Base-by-base conservation (phyloP, 352 stramenopile genomes). In the Globisporangium solare region DNA sequence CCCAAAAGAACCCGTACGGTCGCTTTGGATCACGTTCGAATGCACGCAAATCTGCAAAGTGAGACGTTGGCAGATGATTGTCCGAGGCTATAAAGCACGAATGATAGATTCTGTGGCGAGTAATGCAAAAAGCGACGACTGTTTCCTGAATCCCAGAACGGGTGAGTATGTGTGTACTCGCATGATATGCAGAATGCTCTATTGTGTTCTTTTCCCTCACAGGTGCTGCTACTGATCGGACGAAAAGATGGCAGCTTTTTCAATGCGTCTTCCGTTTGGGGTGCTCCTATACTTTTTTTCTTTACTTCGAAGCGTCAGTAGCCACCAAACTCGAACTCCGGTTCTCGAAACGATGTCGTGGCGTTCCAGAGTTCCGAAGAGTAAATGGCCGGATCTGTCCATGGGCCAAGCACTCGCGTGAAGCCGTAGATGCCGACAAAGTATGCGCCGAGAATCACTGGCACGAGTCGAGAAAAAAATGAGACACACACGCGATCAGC, bases 381-480 rank as follows among this genome's bases (percentile, higher is more conserved):
- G 66, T 94, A 94, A 52, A 93, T 83, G 56, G 78, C 74, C 47
- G 84, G 81, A 49, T 89, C 76, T 47, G 84, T 93, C 56, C 89
- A 56, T 37, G 86, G 82, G 67, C 91, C 83, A 24, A 96, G 61
- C 17, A 89, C 49, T 18, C 75, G 60, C 15, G 77, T 86, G 60
- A 96, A 96, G 15, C 66, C 54, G 61, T 90, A 89, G 50, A 94
- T 93, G 49, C 86, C 86, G 18, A 88, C 65, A n/a, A 93, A 76
- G 70, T 96, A 94, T 31, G 68, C 68, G 12, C 66, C 79, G 21
- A 96, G 68, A 45, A 96, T 84, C 27, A 86, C 84, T 92, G 60
- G 41, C 20, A 27, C 7, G 35, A 1, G 54, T 12, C 60, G 18
- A 47, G n/a, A 27, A 20, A 48, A 37, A 13, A 31, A n/a, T n/a